Evolutionary conservation across 2,329 filamentous ascomycete species (phyloP).

Genomic region (Monosporascus cannonballus): DNA sequence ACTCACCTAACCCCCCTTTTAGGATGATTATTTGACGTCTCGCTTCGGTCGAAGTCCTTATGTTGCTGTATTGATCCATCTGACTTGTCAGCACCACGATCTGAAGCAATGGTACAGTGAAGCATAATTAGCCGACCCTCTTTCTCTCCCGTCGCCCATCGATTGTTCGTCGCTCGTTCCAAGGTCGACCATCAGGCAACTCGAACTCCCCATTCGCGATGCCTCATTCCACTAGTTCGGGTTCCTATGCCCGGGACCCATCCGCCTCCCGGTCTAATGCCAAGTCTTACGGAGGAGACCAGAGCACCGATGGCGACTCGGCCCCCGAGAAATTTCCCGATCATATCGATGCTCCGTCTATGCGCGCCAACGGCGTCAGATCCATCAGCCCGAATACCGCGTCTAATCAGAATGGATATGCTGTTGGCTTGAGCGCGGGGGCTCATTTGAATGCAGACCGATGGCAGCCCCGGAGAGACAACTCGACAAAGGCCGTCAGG

Average conservation of each 20-base stretch:
- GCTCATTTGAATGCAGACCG: conserved; percentile 22
- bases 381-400: conserved; percentile 17
- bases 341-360: conserved; percentile 26
- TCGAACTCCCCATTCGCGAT: conserved; percentile 13
- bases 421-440: conserved; percentile 24
- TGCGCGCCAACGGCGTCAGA: conserved; percentile 21
- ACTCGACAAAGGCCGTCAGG: conserved; percentile 16
- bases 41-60: too few species aligned
- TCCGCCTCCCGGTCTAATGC: conserved; percentile 23
- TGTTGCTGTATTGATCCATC: too few species aligned
- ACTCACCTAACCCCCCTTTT: too few species aligned
- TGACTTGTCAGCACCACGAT: not conserved
- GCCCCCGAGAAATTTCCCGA: conserved; percentile 30
- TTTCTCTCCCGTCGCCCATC: not conserved
- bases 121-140: not conserved
- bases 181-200: conserved; percentile 9
- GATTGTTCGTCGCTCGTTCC: conserved; percentile 23
- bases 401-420: conserved; percentile 22
- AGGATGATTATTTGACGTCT: too few species aligned
- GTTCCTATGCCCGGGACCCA: conserved; percentile 24
- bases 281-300: conserved; percentile 17
- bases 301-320: conserved; percentile 18
- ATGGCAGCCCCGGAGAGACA: conserved; percentile 24
- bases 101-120: not conserved
- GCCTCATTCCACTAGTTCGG: conserved; percentile 27